Base-by-base conservation (phyloP, 2,329 filamentous ascomycete genomes). In the Sporothrix schenckii region DNA sequence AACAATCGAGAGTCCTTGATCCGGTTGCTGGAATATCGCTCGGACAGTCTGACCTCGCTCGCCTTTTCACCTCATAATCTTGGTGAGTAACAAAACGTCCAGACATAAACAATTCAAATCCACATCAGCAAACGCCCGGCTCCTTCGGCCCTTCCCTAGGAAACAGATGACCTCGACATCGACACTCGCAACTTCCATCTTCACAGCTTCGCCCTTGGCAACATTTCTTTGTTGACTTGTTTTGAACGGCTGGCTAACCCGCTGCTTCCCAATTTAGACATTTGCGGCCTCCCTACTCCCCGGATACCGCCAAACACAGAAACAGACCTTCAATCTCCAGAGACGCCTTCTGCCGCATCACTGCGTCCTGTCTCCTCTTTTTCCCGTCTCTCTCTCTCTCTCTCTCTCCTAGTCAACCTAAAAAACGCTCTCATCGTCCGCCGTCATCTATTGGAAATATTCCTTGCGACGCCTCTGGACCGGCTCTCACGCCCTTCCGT, bases 11-110 rank as follows among this genome's bases (percentile, higher is more conserved):
- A 69, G 66, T 56, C 41, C 4, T 71, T 72, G 72, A 58, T 75
- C 72, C 74, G 74, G 76, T 76, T 77, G 76, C 76, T 77, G 76
- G 75, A 77, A 77, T 75, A 77, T 77, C 76, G 76, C 76, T 75
- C 74, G 74, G 72, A 73, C 74, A 75, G 53, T 47, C 16, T 54
- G 50, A 9, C 70, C 52, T 67, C n/a, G 19, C 24, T 60, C 34
- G 34, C 34, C 34, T 6, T 68, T 41, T 21, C 69, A 58, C 72
- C 21, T 5, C 13, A 14, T 24, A 13, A 5, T 39, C n/a, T 66
- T 61, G 60, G 52, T 69, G 44, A 65, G 66, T 71, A 21, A n/a
- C 52, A 27, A 27, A 27, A 16, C 41, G 14, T 14, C 41, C 41
- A 16, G 41, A 44, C 11, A 44, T 10, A 44, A 44, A 44, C 2